phyloP scores from a whole-genome alignment of 345 rosid genomes.

The Punica granatum region DNA sequence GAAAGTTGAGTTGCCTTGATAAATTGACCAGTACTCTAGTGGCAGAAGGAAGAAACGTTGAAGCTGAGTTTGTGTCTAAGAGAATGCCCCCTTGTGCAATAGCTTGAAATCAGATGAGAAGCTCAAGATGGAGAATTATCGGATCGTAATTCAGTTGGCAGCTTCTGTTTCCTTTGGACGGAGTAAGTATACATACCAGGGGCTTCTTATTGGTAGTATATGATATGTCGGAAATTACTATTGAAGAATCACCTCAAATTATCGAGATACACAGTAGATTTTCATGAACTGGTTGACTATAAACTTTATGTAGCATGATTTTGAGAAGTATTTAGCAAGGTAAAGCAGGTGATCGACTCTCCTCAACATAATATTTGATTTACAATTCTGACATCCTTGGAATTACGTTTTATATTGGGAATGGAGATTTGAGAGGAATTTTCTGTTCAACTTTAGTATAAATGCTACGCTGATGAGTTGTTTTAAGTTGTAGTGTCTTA shows the following conservation, averaged over 20 bases:
- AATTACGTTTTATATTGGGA: no score
- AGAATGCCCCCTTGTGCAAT: slow-evolving; percentile 29
- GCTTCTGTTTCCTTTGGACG: background rate
- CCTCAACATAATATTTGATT: no score
- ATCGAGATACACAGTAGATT: background rate
- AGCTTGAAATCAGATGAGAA: background rate
- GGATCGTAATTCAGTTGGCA: background rate
- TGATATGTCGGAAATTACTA: background rate
- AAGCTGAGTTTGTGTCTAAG: slow-evolving; percentile 54
- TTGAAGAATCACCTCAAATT: background rate
- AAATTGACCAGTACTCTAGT: slow-evolving; percentile 44
- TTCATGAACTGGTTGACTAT: no score
- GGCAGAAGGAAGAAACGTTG: slow-evolving; percentile 39
- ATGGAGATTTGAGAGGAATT: no score
- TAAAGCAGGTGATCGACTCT: no score
- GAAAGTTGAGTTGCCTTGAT: slow-evolving; percentile 42
- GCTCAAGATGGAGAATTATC: background rate
- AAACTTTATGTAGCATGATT: background rate
- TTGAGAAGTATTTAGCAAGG: no score
- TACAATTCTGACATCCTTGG: no score
- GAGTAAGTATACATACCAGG: background rate
- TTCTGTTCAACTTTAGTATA: no score
- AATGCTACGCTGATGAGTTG: no score
- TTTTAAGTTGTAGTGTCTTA: no score
- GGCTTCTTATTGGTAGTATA: background rate